Evolutionary conservation across 768 basidiomycete species (phyloP).

Genomic region (Leucosporidium creatinivorum): DNA sequence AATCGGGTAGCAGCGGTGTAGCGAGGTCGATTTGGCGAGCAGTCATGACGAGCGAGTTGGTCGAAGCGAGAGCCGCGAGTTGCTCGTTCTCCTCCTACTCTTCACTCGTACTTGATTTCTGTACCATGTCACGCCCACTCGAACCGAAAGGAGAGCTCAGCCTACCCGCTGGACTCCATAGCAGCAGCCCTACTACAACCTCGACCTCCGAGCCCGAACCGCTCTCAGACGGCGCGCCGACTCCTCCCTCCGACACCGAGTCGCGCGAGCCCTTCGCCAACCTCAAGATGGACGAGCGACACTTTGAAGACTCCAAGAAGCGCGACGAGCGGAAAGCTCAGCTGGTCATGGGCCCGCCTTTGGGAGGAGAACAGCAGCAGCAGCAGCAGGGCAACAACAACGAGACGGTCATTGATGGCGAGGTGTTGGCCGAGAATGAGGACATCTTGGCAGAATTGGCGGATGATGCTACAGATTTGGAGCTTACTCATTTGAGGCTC

Average conservation of each 20-base stretch:
- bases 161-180: too few relatives aligned
- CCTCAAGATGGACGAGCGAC: slow-evolving; percentile 28
- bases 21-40: too few relatives aligned
- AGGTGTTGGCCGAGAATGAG: slow-evolving; percentile 29
- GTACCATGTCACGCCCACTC: too few relatives aligned
- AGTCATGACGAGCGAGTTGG: too few relatives aligned
- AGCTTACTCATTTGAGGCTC: slow-evolving; percentile 36
- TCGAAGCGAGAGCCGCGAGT: too few relatives aligned
- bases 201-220: too few relatives aligned
- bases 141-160: too few relatives aligned
- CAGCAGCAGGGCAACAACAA: background rate
- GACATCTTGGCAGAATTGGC: slow-evolving; percentile 23
- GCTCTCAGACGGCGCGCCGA: background rate
- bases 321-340: slow-evolving; percentile 8
- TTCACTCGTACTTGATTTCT: too few relatives aligned
- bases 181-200: too few relatives aligned
- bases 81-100: too few relatives aligned
- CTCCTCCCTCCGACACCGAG: slow-evolving; percentile 12
- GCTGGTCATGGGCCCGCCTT: slow-evolving; percentile 32
- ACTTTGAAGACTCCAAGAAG: slow-evolving; percentile 28
- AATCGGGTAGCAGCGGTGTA: too few relatives aligned
- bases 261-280: slow-evolving; percentile 16
- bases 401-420: slow-evolving; percentile 20
- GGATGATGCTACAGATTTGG: slow-evolving; percentile 34
- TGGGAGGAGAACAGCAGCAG: slow-evolving; percentile 4